Conservation (phyloP, 2,329 filamentous ascomycete species). For the Verticillium zaregamsianum region DNA sequence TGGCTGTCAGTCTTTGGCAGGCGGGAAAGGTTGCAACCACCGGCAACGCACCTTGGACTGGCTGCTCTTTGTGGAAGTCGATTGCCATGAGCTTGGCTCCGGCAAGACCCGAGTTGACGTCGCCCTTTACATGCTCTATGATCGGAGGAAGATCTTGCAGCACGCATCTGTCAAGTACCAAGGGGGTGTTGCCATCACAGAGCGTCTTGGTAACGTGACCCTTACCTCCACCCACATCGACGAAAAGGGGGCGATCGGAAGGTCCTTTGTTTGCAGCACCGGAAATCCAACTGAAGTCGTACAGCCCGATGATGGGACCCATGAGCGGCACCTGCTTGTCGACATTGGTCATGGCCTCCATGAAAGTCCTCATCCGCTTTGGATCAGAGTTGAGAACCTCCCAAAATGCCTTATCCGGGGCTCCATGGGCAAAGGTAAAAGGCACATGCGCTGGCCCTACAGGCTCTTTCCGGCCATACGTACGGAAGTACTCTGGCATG, state of each 20-base stretch:
- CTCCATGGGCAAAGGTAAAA: constrained; percentile 21
- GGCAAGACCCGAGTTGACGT: constrained; percentile 9
- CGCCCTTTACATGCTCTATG: constrained; percentile 18
- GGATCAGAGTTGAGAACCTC: constrained; percentile 22
- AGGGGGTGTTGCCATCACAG: constrained; percentile 15
- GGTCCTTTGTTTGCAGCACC: background rate
- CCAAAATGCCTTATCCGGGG: constrained; percentile 25
- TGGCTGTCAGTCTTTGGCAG: background rate
- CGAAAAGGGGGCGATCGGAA: constrained; percentile 17
- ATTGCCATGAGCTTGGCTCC: constrained; percentile 16
- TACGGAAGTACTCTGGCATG: constrained; percentile 26
- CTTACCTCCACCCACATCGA: constrained; percentile 29
- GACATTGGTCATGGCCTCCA: constrained; percentile 23
- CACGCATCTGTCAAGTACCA: constrained; percentile 22
- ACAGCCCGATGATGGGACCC: constrained; percentile 21
- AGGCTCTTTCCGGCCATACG: constrained; percentile 26
- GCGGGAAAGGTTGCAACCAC: background rate
- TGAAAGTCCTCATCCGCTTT: constrained; percentile 21
- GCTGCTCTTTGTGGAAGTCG: constrained; percentile 25
- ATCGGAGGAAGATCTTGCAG: constrained; percentile 26
- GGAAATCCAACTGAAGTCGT: constrained; percentile 26
- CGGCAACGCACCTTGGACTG: constrained; percentile 8
- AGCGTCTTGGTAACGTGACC: constrained; percentile 21
- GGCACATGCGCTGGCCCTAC: constrained; percentile 18
- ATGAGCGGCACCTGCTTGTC: constrained; percentile 20